A percentile compares a stretch with the other conserved stretches of the same genome.
Conservation (phyloP, 2,329 filamentous ascomycete genomes). For the Dothideomycetes sp. region DNA sequence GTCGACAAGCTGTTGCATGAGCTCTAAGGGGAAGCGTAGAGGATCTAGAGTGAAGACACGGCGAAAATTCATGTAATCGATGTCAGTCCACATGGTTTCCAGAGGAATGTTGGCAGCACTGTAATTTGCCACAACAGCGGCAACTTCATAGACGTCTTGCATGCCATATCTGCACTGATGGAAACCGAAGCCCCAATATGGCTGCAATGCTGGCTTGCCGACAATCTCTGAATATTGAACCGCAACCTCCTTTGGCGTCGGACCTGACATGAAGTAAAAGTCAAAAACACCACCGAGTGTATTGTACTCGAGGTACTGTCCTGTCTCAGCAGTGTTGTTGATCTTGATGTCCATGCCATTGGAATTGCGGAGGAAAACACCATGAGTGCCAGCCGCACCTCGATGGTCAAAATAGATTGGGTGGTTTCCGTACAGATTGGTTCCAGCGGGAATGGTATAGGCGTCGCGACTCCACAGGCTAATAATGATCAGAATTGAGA, state of each 20-base stretch:
- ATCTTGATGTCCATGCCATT: constrained; percentile 70
- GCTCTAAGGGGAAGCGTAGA: constrained; percentile 48
- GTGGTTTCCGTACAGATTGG: constrained; percentile 63
- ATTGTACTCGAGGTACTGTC: constrained; percentile 71
- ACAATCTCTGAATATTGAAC: constrained; percentile 40
- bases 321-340: constrained; percentile 45
- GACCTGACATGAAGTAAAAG: constrained; percentile 41
- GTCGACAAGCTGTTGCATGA: constrained; percentile 53
- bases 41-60: constrained; percentile 55
- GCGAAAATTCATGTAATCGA: constrained; percentile 31
- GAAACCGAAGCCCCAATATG: constrained; percentile 43
- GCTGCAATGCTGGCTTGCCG: constrained; percentile 37
- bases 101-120: constrained; percentile 53
- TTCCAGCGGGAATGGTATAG: constrained; percentile 44
- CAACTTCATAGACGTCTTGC: constrained; percentile 51
- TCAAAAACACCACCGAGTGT: constrained; percentile 67
- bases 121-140: constrained; percentile 58
- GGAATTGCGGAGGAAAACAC: constrained; percentile 59
- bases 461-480: constrained; percentile 56
- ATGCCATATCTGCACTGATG: constrained; percentile 40
- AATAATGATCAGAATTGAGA: neutral
- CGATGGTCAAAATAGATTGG: constrained; percentile 69
- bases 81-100: constrained; percentile 66
- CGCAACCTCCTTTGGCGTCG: constrained; percentile 34
- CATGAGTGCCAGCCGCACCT: constrained; percentile 44